phyloP scores from a whole-genome alignment of 78 protist species.

The Dictyostelium capitatum region DNA sequence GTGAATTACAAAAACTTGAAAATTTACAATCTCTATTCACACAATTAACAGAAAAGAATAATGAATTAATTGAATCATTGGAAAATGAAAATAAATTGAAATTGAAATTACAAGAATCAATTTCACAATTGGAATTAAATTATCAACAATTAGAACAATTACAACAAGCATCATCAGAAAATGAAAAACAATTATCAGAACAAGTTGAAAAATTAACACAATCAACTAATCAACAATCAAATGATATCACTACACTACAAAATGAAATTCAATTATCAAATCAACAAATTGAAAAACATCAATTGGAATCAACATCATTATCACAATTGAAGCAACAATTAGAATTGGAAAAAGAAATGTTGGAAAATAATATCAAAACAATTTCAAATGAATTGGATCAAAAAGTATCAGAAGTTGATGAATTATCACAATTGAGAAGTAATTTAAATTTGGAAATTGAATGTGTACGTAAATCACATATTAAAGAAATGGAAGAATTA shows the following conservation, averaged over 20 bases:
- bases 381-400: background rate
- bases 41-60: constrained; percentile 6
- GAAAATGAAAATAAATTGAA: background rate
- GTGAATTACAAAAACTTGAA: constrained; percentile 10
- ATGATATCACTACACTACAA: background rate
- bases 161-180: background rate
- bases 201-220: background rate
- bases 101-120: background rate
- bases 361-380: constrained; percentile 4
- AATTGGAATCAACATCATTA: background rate
- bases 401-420: background rate
- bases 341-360: constrained; percentile 23
- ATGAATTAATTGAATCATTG: background rate
- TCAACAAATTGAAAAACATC: background rate
- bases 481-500: constrained; percentile 71
- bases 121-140: background rate
- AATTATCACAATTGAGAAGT: constrained; percentile 17
- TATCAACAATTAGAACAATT: background rate
- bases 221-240: background rate
- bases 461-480: constrained; percentile 61
- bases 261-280: background rate
- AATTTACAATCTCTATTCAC: background rate
- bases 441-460: constrained; percentile 60
- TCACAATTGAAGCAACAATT: background rate
- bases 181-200: background rate